These are phyloP conservation scores for Alliaria petiolata DNA, from an alignment of 345 rosid species.

Conservation along the genomic window DNA sequence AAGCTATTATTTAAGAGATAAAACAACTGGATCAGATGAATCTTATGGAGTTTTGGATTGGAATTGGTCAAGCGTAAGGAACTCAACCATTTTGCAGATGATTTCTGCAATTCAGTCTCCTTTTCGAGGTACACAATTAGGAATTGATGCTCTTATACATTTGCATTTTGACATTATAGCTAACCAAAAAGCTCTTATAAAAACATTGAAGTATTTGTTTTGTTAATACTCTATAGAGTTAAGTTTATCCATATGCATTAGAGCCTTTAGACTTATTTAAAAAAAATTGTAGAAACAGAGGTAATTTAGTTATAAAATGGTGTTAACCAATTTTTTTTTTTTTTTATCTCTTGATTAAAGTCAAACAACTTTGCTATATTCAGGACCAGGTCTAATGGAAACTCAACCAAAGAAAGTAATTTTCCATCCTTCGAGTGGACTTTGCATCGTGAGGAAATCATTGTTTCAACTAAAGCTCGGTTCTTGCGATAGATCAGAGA, in stretches of 20 bases:
- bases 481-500: conserved; percentile 57
- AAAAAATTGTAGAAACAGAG: no score
- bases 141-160: no score
- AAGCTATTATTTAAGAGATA: conserved; percentile 70
- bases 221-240: no score
- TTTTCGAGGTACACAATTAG: conserved; percentile 46
- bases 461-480: conserved; percentile 46
- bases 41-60: conserved; percentile 52
- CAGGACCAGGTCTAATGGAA: conserved; percentile 72
- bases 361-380: no score
- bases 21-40: conserved; percentile 54
- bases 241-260: no score
- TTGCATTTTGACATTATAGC: background rate
- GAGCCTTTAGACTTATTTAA: no score
- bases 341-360: no score
- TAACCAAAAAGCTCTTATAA: no score
- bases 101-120: conserved; percentile 61
- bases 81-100: conserved; percentile 45
- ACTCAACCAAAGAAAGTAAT: conserved; percentile 51
- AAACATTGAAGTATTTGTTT: no score
- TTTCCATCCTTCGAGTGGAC: conserved; percentile 75
- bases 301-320: no score
- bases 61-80: conserved; percentile 56
- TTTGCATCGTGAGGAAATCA: conserved; percentile 53
- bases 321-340: no score